Conservation (phyloP, 192 early-diverging fungal species). For the Coemansia sp. region DNA sequence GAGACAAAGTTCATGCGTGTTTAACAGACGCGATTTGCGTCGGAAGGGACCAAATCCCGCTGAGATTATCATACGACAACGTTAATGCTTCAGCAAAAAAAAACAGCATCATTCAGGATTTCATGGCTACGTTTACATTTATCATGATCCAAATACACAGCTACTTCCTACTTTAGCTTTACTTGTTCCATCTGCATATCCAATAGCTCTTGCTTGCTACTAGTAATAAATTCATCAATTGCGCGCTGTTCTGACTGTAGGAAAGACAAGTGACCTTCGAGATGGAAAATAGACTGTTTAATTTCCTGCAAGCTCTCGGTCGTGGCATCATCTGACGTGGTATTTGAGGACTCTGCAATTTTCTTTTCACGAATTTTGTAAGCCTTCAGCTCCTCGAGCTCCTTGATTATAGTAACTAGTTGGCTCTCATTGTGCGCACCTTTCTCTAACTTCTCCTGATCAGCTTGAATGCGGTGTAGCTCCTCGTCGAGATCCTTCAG, state of each 20-base stretch:
- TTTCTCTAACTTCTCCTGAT: slow-evolving; percentile 6
- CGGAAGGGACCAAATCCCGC: too few relatives aligned
- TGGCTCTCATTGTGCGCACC: slow-evolving; percentile 2
- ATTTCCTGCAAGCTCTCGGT: slow-evolving; percentile 37
- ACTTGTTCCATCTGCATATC: slow-evolving; percentile 46
- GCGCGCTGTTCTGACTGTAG: slow-evolving; percentile 42
- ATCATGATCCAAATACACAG: neutral
- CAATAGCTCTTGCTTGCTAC: slow-evolving; percentile 37
- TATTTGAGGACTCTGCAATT: slow-evolving; percentile 8
- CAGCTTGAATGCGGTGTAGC: slow-evolving; percentile 17
- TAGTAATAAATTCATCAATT: slow-evolving; percentile 42
- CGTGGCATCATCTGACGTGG: neutral
- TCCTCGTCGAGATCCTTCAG: slow-evolving; percentile 46
- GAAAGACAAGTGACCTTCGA: slow-evolving; percentile 46
- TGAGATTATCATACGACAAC: too few relatives aligned
- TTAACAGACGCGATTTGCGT: too few relatives aligned
- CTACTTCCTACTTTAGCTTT: slow-evolving; percentile 24
- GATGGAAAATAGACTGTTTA: slow-evolving; percentile 45
- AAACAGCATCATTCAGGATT: too few relatives aligned
- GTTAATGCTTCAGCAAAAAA: too few relatives aligned
- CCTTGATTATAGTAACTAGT: slow-evolving; percentile 16
- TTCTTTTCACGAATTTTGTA: slow-evolving; percentile 33
- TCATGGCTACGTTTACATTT: neutral
- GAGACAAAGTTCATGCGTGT: too few relatives aligned
- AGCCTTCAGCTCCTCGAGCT: slow-evolving; percentile 32